phyloP scores from a whole-genome alignment of 2,329 filamentous ascomycete genomes.

The Ampelomyces quisqualis region DNA sequence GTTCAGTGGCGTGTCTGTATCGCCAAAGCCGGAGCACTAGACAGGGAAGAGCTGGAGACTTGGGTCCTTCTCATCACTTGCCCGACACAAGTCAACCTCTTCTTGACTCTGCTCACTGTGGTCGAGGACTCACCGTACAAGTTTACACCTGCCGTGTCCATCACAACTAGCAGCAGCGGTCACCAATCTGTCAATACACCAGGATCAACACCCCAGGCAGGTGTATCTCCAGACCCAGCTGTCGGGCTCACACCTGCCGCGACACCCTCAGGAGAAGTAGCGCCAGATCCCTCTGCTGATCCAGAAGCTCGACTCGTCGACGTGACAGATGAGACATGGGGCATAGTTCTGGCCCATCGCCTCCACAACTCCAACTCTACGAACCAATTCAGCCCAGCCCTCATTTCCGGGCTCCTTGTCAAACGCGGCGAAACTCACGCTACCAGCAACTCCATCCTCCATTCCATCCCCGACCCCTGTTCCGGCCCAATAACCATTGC shows the following conservation, averaged over 20 bases:
- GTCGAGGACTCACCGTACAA: conserved; percentile 66
- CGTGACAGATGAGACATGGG: conserved; percentile 73
- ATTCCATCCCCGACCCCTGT: conserved; percentile 24
- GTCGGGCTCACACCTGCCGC: conserved; percentile 63
- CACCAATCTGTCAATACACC: conserved; percentile 15
- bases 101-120: conserved; percentile 60
- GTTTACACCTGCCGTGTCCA: conserved; percentile 54
- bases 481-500: conserved; percentile 41
- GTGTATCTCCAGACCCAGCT: conserved; percentile 38
- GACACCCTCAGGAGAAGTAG: conserved; percentile 58
- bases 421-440: conserved; percentile 41
- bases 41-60: conserved; percentile 61
- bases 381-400: conserved; percentile 38
- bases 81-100: conserved; percentile 41
- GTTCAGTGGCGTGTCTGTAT: conserved; percentile 78
- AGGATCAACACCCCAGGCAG: conserved; percentile 40
- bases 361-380: conserved; percentile 41
- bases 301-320: conserved; percentile 71
- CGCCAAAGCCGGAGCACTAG: conserved; percentile 69
- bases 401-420: conserved; percentile 48
- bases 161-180: conserved; percentile 17
- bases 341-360: conserved; percentile 67
- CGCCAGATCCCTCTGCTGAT: conserved; percentile 50
- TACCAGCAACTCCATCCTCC: conserved; percentile 11
- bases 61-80: conserved; percentile 42